phyloP scores from a whole-genome alignment of 2,329 filamentous ascomycete genomes.

The Thyridium curvatum region DNA sequence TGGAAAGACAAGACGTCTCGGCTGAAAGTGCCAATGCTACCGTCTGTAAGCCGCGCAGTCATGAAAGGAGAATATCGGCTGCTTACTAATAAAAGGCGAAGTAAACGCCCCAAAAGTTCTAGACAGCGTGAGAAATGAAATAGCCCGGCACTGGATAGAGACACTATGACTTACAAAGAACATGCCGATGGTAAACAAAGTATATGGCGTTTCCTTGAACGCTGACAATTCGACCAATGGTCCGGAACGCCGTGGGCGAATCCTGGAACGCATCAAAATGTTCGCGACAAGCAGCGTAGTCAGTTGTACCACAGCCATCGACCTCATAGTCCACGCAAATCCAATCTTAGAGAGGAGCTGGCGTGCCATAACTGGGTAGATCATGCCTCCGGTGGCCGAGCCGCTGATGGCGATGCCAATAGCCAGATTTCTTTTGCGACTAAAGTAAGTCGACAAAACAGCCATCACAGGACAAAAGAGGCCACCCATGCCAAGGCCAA shows the following conservation, averaged over 20 bases:
- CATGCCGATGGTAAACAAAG: not conserved
- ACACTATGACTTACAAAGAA: conserved; percentile 21
- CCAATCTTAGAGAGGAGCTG: conserved; percentile 6
- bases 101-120: conserved; percentile 47
- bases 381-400: conserved; percentile 7
- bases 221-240: conserved; percentile 28
- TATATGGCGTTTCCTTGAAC: conserved; percentile 25
- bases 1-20: conserved; percentile 33
- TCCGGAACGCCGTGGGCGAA: not conserved
- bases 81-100: conserved; percentile 58
- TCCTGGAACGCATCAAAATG: not conserved
- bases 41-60: too few species aligned
- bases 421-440: conserved; percentile 1
- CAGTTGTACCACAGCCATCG: conserved; percentile 5
- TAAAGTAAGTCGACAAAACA: conserved; percentile 12
- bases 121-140: too few species aligned
- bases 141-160: too few species aligned
- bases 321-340: conserved; percentile 10
- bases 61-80: too few species aligned
- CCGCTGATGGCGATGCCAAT: conserved; percentile 7
- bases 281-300: conserved; percentile 3
- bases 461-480: conserved; percentile 30
- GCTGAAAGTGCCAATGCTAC: conserved; percentile 42
- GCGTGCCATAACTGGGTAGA: conserved; percentile 8
- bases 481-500: conserved; percentile 34